Percentiles rank a stretch among this genome's conserved stretches.
These are phyloP conservation scores for Selenicereus undatus DNA, from an alignment of 148 eudicot species.

Conservation along the genomic window DNA sequence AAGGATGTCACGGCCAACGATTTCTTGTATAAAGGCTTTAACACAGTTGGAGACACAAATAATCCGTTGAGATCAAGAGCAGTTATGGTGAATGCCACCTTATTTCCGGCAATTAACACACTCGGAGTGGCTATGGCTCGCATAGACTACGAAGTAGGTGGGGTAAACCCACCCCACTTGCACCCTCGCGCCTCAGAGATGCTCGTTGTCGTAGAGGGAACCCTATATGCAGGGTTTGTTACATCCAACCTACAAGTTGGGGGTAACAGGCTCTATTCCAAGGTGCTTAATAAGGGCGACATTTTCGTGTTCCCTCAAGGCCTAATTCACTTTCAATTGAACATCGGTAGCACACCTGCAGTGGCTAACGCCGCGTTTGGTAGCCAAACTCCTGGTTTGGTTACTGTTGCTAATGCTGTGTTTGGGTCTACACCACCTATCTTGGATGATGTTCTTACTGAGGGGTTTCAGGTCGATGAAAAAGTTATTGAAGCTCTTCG, in stretches of 20 bases:
- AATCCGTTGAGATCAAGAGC: neutral
- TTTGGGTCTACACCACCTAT: constrained; percentile 22
- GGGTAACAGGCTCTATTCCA: constrained; percentile 10
- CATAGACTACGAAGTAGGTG: constrained; percentile 9
- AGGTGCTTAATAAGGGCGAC: constrained; percentile 14
- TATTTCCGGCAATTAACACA: constrained; percentile 20
- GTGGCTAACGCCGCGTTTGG: constrained; percentile 20
- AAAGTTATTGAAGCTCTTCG: constrained; percentile 4
- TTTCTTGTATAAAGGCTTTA: constrained; percentile 9
- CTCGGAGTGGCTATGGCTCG: constrained; percentile 21
- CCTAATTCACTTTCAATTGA: constrained; percentile 23
- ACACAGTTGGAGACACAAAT: constrained; percentile 16
- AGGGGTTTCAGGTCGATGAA: constrained; percentile 15
- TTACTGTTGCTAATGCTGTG: constrained; percentile 6
- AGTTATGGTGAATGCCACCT: neutral
- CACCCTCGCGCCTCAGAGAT: constrained; percentile 20
- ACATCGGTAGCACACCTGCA: constrained; percentile 8
- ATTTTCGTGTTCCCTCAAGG: constrained; percentile 25
- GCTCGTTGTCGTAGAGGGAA: constrained; percentile 15
- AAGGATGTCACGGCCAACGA: neutral
- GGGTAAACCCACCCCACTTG: constrained; percentile 21
- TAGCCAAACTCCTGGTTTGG: constrained; percentile 26
- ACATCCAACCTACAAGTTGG: neutral
- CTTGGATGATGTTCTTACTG: constrained; percentile 18
- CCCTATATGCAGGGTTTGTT: constrained; percentile 21